Percentiles rank a stretch among this genome's conserved stretches.
phyloP scores from a whole-genome alignment of 2,329 filamentous ascomycete species.

The Acrodontium crateriforme region DNA sequence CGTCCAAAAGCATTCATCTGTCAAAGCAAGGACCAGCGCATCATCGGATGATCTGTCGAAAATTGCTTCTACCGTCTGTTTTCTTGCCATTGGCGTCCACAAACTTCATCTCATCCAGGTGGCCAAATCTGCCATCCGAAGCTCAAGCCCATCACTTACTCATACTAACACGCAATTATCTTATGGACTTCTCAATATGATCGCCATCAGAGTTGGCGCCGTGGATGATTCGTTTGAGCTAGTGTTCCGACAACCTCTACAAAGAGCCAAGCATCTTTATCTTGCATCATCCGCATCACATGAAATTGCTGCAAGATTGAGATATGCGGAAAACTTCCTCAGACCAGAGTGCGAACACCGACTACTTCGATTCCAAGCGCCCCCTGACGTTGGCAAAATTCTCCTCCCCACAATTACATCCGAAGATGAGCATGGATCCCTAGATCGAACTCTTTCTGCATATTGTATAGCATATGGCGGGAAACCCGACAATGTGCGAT shows the following conservation, averaged over 20 bases:
- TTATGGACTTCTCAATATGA: slow-evolving; percentile 50
- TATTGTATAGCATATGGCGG: slow-evolving; percentile 57
- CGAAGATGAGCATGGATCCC: slow-evolving; percentile 45
- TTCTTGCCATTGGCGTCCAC: slow-evolving; percentile 55
- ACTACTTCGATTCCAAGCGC: slow-evolving; percentile 49
- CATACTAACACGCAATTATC: slow-evolving; percentile 39
- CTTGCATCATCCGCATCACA: slow-evolving; percentile 50
- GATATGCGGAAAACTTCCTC: slow-evolving; percentile 47
- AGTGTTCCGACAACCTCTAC: slow-evolving; percentile 44
- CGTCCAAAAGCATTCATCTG: slow-evolving; percentile 44
- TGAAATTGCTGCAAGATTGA: slow-evolving; percentile 50
- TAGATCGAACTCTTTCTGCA: slow-evolving; percentile 54
- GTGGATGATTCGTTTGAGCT: slow-evolving; percentile 54
- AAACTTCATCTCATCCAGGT: slow-evolving; percentile 56
- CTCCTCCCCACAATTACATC: slow-evolving; percentile 33
- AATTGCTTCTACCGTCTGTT: slow-evolving; percentile 49
- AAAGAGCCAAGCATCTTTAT: slow-evolving; percentile 41
- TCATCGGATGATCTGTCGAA: slow-evolving; percentile 58
- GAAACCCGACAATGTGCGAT: slow-evolving; percentile 52
- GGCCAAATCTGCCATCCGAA: slow-evolving; percentile 39
- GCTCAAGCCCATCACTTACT: slow-evolving; percentile 39
- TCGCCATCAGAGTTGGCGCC: slow-evolving; percentile 44
- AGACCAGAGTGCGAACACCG: slow-evolving; percentile 52
- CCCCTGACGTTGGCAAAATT: slow-evolving; percentile 39
- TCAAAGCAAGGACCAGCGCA: slow-evolving; percentile 45